Conservation (phyloP, 371 early-diverging fungal species). For the Paraphysoderma sedebokerense region DNA sequence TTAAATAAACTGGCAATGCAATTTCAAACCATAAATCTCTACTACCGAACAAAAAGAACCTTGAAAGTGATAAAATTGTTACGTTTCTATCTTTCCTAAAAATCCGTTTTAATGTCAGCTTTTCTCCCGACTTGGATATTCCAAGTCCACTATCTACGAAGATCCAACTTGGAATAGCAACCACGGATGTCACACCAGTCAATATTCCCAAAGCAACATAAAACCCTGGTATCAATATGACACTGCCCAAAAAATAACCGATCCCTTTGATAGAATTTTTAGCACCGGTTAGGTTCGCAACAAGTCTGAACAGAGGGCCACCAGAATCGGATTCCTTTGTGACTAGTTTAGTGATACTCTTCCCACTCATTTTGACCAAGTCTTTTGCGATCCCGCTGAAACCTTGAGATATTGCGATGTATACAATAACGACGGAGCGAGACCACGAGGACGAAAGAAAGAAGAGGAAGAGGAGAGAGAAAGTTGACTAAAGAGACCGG, state of each 20-base stretch:
- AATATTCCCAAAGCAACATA: constrained; percentile 8
- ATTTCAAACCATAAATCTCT: constrained; percentile 15
- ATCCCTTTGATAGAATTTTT: constrained; percentile 13
- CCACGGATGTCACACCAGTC: not conserved
- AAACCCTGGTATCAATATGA: constrained; percentile 5
- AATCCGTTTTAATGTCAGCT: constrained; percentile 5
- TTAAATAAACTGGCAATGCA: constrained; percentile 10
- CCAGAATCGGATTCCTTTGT: not conserved
- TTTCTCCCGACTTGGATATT: constrained; percentile 1
- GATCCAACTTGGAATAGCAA: not conserved
- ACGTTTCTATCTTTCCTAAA: too few relatives aligned
- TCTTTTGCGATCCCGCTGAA: constrained; percentile 11
- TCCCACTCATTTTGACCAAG: constrained; percentile 12
- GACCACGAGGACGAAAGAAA: constrained; percentile 6
- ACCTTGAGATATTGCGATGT: constrained; percentile 5
- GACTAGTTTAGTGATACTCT: constrained; percentile 9
- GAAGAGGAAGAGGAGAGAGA: constrained; percentile 7
- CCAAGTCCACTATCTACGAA: constrained; percentile 6
- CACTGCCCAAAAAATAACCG: constrained; percentile 10
- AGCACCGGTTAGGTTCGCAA: constrained; percentile 11
- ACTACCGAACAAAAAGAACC: constrained; percentile 10
- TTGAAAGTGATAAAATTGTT: constrained; percentile 8
- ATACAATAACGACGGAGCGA: constrained; percentile 4
- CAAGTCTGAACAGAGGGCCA: constrained; percentile 5
- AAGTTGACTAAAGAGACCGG: constrained; percentile 3